phyloP scores from a whole-genome alignment of 163 green algal species.

The Chloromonas sp. region DNA sequence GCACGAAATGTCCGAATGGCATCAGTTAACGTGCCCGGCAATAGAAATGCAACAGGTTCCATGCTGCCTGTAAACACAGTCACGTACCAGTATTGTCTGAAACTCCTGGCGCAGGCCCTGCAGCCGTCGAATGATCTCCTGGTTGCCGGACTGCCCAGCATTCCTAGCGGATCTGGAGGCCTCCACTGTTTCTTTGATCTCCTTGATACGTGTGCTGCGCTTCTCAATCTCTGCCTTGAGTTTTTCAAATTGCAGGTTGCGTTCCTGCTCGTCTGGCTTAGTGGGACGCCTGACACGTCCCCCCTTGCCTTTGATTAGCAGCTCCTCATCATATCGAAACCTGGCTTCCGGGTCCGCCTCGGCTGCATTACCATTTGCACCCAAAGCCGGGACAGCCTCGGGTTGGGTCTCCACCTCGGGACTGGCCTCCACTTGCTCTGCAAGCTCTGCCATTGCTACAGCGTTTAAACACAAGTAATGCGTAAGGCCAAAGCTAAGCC shows the following conservation, averaged over 20 bases:
- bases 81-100: constrained; percentile 37
- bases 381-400: neutral
- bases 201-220: constrained; percentile 33
- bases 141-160: constrained; percentile 11
- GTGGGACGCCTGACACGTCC: constrained; percentile 13
- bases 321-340: constrained; percentile 25
- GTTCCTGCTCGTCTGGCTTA: constrained; percentile 46
- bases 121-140: constrained; percentile 16
- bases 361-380: neutral
- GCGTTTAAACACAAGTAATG: too few species aligned
- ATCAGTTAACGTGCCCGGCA: neutral
- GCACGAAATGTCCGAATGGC: neutral
- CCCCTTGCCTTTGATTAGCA: constrained; percentile 38
- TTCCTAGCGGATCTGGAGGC: constrained; percentile 1
- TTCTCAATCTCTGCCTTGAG: constrained; percentile 49
- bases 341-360: neutral
- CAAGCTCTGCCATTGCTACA: neutral
- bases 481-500: too few species aligned
- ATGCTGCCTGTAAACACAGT: neutral
- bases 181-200: constrained; percentile 52
- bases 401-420: neutral
- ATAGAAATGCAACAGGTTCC: neutral
- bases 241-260: constrained; percentile 42
- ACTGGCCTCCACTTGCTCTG: neutral
- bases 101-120: constrained; percentile 33